These are phyloP conservation scores for Cladosporium halotolerans DNA, from an alignment of 2,329 filamentous ascomycete species.

Conservation along the genomic window DNA sequence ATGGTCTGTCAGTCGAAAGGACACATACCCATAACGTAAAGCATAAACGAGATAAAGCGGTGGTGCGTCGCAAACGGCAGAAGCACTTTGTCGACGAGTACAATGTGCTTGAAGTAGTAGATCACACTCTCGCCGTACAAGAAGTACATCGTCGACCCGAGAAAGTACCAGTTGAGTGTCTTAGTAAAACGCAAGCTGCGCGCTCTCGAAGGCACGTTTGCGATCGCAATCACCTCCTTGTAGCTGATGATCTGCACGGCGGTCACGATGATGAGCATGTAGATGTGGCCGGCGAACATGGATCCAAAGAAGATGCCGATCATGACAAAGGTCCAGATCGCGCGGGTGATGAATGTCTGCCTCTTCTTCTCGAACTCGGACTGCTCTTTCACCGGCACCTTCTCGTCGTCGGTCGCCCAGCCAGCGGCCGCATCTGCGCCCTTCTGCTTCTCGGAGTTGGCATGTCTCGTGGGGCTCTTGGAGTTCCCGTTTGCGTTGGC, in stretches of 20 bases:
- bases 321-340: constrained; percentile 98
- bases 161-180: constrained; percentile 97
- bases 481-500: constrained; percentile 37
- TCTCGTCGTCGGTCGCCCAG: constrained; percentile 32
- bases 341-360: constrained; percentile 91
- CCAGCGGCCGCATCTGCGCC: constrained; percentile 25
- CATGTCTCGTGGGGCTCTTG: constrained; percentile 46
- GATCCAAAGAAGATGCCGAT: constrained; percentile 85
- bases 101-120: constrained; percentile 99
- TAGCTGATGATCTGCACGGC: constrained; percentile 94
- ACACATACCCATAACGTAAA: constrained; percentile 85
- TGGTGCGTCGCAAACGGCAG: constrained; percentile 94
- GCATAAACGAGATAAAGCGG: constrained; percentile 95
- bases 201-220: constrained; percentile 86
- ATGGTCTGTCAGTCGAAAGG: not conserved
- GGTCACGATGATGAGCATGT: constrained; percentile 89
- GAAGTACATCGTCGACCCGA: constrained; percentile 99
- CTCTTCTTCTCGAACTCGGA: constrained; percentile 97
- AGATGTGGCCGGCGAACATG: constrained; percentile 95
- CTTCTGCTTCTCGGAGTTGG: constrained; percentile 21
- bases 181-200: constrained; percentile 90
- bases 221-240: constrained; percentile 98
- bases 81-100: constrained; percentile 87
- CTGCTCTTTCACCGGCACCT: constrained; percentile 17
- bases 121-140: constrained; percentile 98